These are phyloP conservation scores for Arthrobotrys musiformis DNA, from an alignment of 2,329 filamentous ascomycete species.

Conservation along the genomic window DNA sequence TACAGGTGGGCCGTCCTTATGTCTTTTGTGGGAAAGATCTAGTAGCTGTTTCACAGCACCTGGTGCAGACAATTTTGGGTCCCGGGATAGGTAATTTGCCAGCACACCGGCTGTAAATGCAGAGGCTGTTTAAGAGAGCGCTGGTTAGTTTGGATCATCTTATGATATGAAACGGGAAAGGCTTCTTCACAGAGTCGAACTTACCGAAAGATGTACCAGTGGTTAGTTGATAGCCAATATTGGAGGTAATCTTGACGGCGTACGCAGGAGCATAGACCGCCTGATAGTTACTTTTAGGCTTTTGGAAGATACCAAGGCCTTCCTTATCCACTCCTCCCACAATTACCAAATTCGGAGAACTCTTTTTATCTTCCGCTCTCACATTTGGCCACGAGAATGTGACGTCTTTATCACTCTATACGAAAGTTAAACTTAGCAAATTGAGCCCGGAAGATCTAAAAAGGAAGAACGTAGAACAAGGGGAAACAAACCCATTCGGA, in stretches of 20 bases:
- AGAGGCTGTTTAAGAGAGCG: not conserved
- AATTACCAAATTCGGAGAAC: conserved; percentile 9
- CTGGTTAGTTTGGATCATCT: not conserved
- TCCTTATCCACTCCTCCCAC: conserved; percentile 35
- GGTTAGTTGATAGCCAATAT: conserved; percentile 40
- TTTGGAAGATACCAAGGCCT: conserved; percentile 33
- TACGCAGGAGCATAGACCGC: conserved; percentile 31
- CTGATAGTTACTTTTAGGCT: not conserved
- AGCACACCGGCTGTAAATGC: conserved; percentile 24
- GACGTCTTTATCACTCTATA: not conserved
- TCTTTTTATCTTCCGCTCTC: not conserved
- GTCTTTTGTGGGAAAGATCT: conserved; percentile 1
- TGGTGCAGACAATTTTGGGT: not conserved
- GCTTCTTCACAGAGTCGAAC: too few species aligned
- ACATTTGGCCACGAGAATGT: conserved; percentile 23
- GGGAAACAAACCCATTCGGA: conserved; percentile 37
- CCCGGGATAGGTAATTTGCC: conserved; percentile 20
- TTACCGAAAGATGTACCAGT: conserved; percentile 43
- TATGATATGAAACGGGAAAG: too few species aligned
- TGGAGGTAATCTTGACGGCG: conserved; percentile 37
- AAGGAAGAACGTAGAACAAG: not conserved
- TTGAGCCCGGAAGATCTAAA: not conserved
- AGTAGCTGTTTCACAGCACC: not conserved
- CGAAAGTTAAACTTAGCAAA: not conserved
- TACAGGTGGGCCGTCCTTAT: conserved; percentile 14